Percentiles rank a stretch among this genome's conserved stretches.
Evolutionary conservation across 495 filamentous ascomycete species (phyloP).

Genomic region (Penicillium waksmanii): DNA sequence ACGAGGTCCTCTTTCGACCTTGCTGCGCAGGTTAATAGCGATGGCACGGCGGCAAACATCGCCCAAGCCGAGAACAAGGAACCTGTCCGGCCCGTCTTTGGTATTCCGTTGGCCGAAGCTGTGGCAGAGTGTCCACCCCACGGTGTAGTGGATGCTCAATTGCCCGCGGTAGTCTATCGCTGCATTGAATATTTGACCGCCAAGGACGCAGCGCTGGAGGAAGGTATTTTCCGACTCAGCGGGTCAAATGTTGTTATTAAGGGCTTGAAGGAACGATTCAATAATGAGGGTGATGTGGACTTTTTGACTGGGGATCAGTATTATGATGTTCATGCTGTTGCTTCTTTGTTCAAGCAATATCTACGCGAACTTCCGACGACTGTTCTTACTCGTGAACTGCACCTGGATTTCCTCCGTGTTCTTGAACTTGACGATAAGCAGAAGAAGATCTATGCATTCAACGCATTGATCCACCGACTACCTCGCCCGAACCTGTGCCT

Average conservation of each 20-base stretch:
- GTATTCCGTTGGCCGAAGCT: conserved; percentile 82
- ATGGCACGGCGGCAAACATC: conserved; percentile 41
- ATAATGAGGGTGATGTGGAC: conserved; percentile 91
- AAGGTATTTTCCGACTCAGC: conserved; percentile 95
- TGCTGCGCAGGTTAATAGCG: conserved; percentile 42
- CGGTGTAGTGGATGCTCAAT: conserved; percentile 67
- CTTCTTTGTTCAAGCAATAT: conserved; percentile 92
- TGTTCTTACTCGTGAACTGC: conserved; percentile 87
- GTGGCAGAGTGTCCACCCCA: conserved; percentile 76
- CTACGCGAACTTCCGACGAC: conserved; percentile 88
- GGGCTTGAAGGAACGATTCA: conserved; percentile 86
- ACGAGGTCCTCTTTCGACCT: conserved; percentile 66
- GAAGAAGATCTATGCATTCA: conserved; percentile 82
- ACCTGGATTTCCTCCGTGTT: conserved; percentile 84
- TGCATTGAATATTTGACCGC: conserved; percentile 91
- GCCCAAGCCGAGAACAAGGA: conserved; percentile 55
- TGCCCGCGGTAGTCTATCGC: conserved; percentile 96
- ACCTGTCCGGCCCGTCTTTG: conserved; percentile 76
- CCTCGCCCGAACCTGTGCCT: conserved; percentile 80
- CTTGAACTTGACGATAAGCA: conserved; percentile 70
- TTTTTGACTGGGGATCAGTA: conserved; percentile 81
- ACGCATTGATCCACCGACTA: conserved; percentile 80
- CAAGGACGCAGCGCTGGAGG: conserved; percentile 81
- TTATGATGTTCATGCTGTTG: conserved; percentile 95
- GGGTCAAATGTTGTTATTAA: conserved; percentile 95